Percentiles rank a stretch among this genome's conserved stretches.
phyloP scores from a whole-genome alignment of 768 basidiomycete genomes.

The Fibroporia radiculosa region DNA sequence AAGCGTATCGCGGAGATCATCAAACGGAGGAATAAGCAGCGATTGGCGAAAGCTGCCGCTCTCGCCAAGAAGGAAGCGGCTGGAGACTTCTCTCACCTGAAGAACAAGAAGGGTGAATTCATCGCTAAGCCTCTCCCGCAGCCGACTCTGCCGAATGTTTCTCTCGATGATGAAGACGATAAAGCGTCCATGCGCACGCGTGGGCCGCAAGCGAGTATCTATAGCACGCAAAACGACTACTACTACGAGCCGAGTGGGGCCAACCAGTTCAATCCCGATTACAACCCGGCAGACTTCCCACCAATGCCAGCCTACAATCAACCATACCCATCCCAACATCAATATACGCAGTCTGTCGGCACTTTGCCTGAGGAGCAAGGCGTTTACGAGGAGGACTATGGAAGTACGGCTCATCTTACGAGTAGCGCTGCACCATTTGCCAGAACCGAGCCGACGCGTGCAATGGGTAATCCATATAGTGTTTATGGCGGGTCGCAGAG shows the following conservation, averaged over 20 bases:
- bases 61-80: slow-evolving; percentile 86
- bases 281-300: slow-evolving; percentile 37
- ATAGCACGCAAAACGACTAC: slow-evolving; percentile 40
- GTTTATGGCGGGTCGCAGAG: not conserved
- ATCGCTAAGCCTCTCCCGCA: slow-evolving; percentile 79
- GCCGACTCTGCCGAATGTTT: slow-evolving; percentile 89
- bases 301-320: slow-evolving; percentile 71
- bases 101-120: slow-evolving; percentile 86
- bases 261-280: slow-evolving; percentile 31
- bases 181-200: slow-evolving; percentile 48
- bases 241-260: slow-evolving; percentile 40
- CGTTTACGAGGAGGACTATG: slow-evolving; percentile 61
- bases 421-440: slow-evolving; percentile 52
- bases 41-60: slow-evolving; percentile 71
- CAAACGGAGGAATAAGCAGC: slow-evolving; percentile 84
- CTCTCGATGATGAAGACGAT: slow-evolving; percentile 73
- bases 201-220: slow-evolving; percentile 47
- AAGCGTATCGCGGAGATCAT: slow-evolving; percentile 91
- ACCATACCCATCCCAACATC: slow-evolving; percentile 48
- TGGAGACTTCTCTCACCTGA: slow-evolving; percentile 86
- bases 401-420: slow-evolving; percentile 55
- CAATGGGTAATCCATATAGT: slow-evolving; percentile 4
- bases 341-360: slow-evolving; percentile 53
- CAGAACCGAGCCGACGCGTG: slow-evolving; percentile 14
- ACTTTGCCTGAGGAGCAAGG: slow-evolving; percentile 47